Evolutionary conservation across 805 yeast species (phyloP).

Genomic region (Cyberlindnera nakhonratchasimensis): DNA sequence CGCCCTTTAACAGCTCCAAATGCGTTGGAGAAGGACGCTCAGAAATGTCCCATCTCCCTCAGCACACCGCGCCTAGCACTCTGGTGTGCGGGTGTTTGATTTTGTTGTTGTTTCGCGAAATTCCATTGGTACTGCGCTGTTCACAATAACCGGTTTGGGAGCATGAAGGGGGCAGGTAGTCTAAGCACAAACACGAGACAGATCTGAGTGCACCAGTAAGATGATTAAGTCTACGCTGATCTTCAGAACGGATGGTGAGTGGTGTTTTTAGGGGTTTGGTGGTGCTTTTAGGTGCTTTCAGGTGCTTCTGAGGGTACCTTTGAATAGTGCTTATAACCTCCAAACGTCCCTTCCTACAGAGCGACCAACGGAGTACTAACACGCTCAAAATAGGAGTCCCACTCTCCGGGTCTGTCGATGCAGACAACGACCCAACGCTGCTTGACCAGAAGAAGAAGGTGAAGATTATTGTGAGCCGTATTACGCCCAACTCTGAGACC

Average conservation of each 20-base stretch:
- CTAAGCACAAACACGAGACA: too few species aligned
- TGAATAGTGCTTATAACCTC: too few species aligned
- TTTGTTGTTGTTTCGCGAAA: too few species aligned
- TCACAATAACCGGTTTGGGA: too few species aligned
- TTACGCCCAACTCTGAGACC: constrained; percentile 75
- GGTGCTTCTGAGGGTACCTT: too few species aligned
- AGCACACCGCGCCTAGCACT: background rate
- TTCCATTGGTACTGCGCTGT: too few species aligned
- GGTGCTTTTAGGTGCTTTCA: too few species aligned
- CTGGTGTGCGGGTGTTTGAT: background rate
- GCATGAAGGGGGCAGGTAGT: too few species aligned
- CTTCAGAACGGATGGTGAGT: constrained; percentile 58
- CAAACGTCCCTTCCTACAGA: background rate
- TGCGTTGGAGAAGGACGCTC: too few species aligned
- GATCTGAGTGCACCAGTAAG: background rate
- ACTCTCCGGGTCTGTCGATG: constrained; percentile 86
- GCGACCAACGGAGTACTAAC: background rate
- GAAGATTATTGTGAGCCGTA: constrained; percentile 68
- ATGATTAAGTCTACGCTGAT: constrained; percentile 67
- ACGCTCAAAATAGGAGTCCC: constrained; percentile 48
- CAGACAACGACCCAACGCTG: constrained; percentile 58
- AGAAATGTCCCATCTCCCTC: too few species aligned
- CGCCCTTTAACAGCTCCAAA: too few species aligned
- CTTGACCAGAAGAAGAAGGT: constrained; percentile 80
- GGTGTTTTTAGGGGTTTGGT: too few species aligned